Base-by-base conservation (phyloP, 345 rosid genomes). In the Gossypium ekmanianum region DNA sequence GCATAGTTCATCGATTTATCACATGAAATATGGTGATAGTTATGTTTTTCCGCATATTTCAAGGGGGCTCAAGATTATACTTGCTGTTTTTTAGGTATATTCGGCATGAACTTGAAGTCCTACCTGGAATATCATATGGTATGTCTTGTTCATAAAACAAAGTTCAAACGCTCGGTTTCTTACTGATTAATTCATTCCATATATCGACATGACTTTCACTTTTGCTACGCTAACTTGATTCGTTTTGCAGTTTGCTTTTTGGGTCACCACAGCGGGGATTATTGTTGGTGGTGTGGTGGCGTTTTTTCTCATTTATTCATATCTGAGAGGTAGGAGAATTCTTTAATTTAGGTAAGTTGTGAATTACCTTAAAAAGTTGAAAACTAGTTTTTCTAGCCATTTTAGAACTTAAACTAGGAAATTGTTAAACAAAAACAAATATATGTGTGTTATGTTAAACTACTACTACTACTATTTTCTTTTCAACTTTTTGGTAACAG, bases 71-170 rank as follows among this genome's bases (percentile, higher is more conserved):
- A 44, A 59, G 29, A 51, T 16, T 20, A 39, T 56, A 11, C 73
- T 58, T 63, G 51, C 63, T 51, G 24, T 81, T 68, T 61, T 77
- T 80, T 86, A 94, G 98, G 98, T 78, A 92, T 94, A 75, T 92
- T 92, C 67, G 98, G 98, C 80, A 94, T 94, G 98, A 94, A 92
- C 83, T 87, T 94, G 85, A 92, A 80, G 88, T 94, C 99, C 63
- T 92, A 92, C 83, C 98, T 94, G 22, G 99, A 94, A 86, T 94
- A 94, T 79, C 93, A 91, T 72, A 79, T 92, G 93, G 99, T 92
- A 87, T 72, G 84, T 5, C 41, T 63, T 18, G 2, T 70, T 34
- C 16, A 22, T 41, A 44, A 24, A 56, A 34, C 41, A 34, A 22
- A 50, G 20, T 59, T 72, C 57, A 34, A 45, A 74, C 61, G 20